Percentiles rank a stretch among this genome's conserved stretches.
These are phyloP conservation scores for Fusarium musae DNA, from an alignment of 2,329 filamentous ascomycete genomes.

Conservation along the genomic window DNA sequence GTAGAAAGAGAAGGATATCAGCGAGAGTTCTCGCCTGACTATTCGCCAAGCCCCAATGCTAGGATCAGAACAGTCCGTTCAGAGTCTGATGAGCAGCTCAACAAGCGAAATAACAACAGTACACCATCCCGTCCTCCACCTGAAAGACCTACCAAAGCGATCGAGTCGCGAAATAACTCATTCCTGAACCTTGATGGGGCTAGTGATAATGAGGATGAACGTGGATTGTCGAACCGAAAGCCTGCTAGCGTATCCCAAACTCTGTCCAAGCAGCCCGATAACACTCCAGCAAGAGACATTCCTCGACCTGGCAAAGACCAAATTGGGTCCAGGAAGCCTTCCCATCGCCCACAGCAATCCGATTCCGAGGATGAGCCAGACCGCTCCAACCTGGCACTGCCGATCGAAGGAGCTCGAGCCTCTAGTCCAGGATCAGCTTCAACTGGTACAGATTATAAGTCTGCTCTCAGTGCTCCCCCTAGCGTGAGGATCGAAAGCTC, in stretches of 20 bases:
- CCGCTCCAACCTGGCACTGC: constrained; percentile 53
- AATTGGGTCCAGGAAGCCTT: constrained; percentile 43
- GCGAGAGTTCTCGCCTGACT: constrained; percentile 78
- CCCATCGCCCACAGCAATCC: constrained; percentile 39
- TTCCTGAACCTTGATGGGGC: constrained; percentile 61
- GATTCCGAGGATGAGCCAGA: constrained; percentile 50
- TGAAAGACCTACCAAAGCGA: constrained; percentile 44
- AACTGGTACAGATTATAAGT: constrained; percentile 54
- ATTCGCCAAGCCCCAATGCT: constrained; percentile 77
- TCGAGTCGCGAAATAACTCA: constrained; percentile 56
- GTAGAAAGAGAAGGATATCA: constrained; percentile 51
- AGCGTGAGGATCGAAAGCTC: constrained; percentile 58
- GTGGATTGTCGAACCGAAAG: constrained; percentile 22
- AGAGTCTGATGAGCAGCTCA: constrained; percentile 50
- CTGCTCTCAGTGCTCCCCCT: constrained; percentile 55
- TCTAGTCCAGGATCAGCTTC: constrained; percentile 51
- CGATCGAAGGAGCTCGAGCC: constrained; percentile 54
- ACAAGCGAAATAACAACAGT: constrained; percentile 45
- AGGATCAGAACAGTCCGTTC: constrained; percentile 74
- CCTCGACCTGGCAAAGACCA: constrained; percentile 39
- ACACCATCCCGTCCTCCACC: constrained; percentile 52
- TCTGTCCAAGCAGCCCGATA: constrained; percentile 19
- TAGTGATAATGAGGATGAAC: constrained; percentile 60
- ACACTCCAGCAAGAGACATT: constrained; percentile 13
- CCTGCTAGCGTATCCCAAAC: constrained; percentile 21